Base-by-base conservation (phyloP, 768 basidiomycete species). In the Suillus cothurnatus region DNA sequence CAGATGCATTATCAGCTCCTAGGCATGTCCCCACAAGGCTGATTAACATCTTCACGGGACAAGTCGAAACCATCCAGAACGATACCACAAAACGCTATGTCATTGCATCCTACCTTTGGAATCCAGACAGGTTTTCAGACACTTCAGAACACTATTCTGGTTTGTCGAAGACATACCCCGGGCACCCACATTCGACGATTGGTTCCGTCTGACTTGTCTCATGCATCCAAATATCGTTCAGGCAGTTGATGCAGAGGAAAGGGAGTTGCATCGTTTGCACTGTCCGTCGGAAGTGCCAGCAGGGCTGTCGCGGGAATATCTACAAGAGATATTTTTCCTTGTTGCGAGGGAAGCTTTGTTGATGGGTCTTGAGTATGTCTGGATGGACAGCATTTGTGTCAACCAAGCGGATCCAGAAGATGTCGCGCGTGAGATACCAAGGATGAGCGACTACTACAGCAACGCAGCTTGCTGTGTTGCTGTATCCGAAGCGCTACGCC, bases 21-120 rank as follows among this genome's bases (percentile, higher is more conserved):
- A 21, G 53, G 31, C 31, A 32, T 21, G 53, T 55, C 21, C 53
- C 53, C 6, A 55, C 53, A 55, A 55, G 53, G 53, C 21, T 55
- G 31, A n/a, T 55, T 9, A 55, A 55, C 53, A 55, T 55, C 9
- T 55, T 55, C 32, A 55, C 53, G 21, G 53, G 53, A 32, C 53
- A 32, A 32, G 12, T 55, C 2, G 31, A 55, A 32, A 14, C 31
- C 1, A 55, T 14, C 31, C 53, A 32, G 11, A 55, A 55, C 12
- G 53, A 55, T n/a, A n/a, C 21, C 1, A 55, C 53, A 6, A 55
- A 55, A 6, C 53, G 53, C 53, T 55, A 55, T 32, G 53, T 55
- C 11, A 55, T 55, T 32, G 53, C 53, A 55, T 55, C 53, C 53
- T 55, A 55, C 31, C 53, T 55, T 11, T 55, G 53, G 53, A 55